phyloP scores from a whole-genome alignment of 176 grass and related monocot genomes.

The Raddia guianensis region DNA sequence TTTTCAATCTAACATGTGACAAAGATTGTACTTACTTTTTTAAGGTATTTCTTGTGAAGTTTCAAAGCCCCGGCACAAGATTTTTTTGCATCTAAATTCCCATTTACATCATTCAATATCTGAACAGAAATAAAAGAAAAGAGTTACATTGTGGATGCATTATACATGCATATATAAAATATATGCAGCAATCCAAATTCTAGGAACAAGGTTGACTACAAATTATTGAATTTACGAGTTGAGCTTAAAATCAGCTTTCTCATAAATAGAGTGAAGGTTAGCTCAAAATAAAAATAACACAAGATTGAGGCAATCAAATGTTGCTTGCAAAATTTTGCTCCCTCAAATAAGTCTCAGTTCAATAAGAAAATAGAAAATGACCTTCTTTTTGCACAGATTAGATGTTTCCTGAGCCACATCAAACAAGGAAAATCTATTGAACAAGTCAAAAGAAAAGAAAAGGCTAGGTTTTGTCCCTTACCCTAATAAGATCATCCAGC shows the following conservation, averaged over 20 bases:
- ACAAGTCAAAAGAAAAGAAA: neutral
- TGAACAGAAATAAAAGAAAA: constrained; percentile 45
- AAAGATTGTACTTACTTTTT: constrained; percentile 60
- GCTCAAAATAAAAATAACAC: too few relatives aligned
- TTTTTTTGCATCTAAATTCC: constrained; percentile 96
- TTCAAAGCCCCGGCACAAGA: constrained; percentile 90
- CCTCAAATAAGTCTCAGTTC: neutral
- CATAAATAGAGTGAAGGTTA: neutral
- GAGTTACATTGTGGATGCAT: constrained; percentile 6
- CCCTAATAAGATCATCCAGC: constrained; percentile 94
- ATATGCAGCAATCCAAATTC: neutral
- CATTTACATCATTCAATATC: constrained; percentile 97
- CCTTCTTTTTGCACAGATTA: neutral
- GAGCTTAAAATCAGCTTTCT: neutral
- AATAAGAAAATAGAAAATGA: neutral
- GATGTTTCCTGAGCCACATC: neutral
- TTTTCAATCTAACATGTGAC: neutral
- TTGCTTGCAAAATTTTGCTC: neutral
- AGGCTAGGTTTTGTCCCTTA: constrained; percentile 21
- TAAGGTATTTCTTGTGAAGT: constrained; percentile 97
- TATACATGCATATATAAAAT: neutral
- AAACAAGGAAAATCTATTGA: neutral
- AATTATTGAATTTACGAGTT: neutral
- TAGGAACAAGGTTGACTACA: neutral
- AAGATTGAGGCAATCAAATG: neutral